Evolutionary conservation across 345 rosid species (phyloP).

Genomic region (Lepidium didymum): DNA sequence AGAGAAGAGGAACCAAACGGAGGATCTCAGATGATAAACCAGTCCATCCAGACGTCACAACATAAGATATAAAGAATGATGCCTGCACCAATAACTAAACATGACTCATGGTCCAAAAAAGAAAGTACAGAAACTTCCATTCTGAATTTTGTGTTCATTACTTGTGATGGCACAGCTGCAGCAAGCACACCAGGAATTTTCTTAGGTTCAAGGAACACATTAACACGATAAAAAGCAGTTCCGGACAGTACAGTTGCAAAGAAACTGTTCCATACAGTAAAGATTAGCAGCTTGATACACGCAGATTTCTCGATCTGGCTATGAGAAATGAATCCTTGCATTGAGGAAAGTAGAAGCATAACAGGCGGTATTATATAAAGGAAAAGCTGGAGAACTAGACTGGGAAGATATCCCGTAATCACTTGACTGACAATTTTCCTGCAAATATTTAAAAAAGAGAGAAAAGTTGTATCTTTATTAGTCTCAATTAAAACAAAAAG

Average conservation of each 20-base stretch:
- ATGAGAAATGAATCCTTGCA: constrained; percentile 68
- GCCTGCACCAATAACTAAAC: constrained; percentile 46
- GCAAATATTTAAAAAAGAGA: constrained; percentile 13
- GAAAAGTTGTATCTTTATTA: neutral
- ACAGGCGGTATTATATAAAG: constrained; percentile 55
- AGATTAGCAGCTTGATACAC: constrained; percentile 61
- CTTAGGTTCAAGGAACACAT: constrained; percentile 71
- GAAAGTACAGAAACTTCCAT: neutral
- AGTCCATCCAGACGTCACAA: constrained; percentile 94
- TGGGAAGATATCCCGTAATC: constrained; percentile 91
- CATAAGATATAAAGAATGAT: constrained; percentile 84
- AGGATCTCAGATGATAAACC: constrained; percentile 71
- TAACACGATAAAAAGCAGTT: constrained; percentile 55
- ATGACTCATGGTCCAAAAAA: neutral
- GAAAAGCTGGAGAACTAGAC: constrained; percentile 65
- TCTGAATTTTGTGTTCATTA: constrained; percentile 20
- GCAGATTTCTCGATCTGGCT: constrained; percentile 74
- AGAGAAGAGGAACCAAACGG: constrained; percentile 56
- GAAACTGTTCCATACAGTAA: constrained; percentile 81
- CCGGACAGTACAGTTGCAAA: constrained; percentile 81
- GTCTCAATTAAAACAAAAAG: neutral
- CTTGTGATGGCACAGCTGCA: constrained; percentile 85
- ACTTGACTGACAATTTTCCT: constrained; percentile 64
- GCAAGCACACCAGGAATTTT: constrained; percentile 67
- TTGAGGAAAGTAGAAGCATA: constrained; percentile 66